Evolutionary conservation across 257 asterid genomes (phyloP).

Genomic region (Mitragyna speciosa): DNA sequence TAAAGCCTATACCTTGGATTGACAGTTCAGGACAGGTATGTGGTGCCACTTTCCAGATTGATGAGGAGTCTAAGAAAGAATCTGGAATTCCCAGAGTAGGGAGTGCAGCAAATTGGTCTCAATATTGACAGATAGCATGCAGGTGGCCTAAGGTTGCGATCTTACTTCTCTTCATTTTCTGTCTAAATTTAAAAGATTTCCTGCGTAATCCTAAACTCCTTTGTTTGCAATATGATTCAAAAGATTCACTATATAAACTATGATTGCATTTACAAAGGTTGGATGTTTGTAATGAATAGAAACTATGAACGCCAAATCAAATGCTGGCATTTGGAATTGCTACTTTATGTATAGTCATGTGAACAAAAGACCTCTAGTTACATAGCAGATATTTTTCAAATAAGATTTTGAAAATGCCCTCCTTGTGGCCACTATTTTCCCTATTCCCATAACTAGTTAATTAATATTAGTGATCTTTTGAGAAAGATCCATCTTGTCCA

Average conservation of each 20-base stretch:
- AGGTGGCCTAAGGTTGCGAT: not conserved
- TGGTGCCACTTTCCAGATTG: constrained; percentile 24
- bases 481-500: too few relatives aligned
- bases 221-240: not conserved
- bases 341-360: too few relatives aligned
- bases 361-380: too few relatives aligned
- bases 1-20: constrained; percentile 28
- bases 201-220: not conserved
- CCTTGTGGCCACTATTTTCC: too few relatives aligned
- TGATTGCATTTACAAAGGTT: not conserved
- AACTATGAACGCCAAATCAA: not conserved
- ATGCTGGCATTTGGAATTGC: too few relatives aligned
- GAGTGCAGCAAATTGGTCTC: constrained; percentile 19
- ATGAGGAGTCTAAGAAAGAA: constrained; percentile 21
- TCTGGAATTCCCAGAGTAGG: constrained; percentile 28
- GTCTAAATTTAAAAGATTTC: not conserved
- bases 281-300: too few relatives aligned
- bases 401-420: too few relatives aligned
- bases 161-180: not conserved
- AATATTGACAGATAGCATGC: not conserved
- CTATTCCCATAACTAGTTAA: too few relatives aligned
- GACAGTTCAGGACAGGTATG: constrained; percentile 28
- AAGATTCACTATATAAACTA: too few relatives aligned
- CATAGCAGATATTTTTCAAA: too few relatives aligned
- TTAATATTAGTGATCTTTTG: too few relatives aligned